These are phyloP conservation scores for Botrytis aclada DNA, from an alignment of 2,329 filamentous ascomycete genomes.

Conservation along the genomic window DNA sequence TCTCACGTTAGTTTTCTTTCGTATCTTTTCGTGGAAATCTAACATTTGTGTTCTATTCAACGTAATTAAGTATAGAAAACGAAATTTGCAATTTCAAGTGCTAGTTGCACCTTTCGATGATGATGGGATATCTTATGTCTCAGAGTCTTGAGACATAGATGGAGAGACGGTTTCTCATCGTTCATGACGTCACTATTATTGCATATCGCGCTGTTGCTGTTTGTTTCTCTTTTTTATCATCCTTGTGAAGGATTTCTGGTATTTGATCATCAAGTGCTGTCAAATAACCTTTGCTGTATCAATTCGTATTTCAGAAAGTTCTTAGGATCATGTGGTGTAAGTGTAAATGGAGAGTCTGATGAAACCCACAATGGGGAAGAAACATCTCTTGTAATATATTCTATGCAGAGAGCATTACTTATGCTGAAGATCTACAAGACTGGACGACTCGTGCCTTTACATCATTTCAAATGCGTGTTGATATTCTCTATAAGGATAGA, in stretches of 20 bases:
- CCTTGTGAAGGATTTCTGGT: not conserved
- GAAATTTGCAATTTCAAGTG: not conserved
- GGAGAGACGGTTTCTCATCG: too few species aligned
- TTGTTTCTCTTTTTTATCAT: not conserved
- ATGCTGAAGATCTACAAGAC: not conserved
- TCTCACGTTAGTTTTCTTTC: not conserved
- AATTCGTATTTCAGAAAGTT: not conserved
- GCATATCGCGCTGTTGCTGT: too few species aligned
- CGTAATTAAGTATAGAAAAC: not conserved
- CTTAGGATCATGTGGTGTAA: not conserved
- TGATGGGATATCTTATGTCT: not conserved
- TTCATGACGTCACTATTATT: too few species aligned
- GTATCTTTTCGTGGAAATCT: not conserved
- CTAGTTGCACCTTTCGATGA: not conserved
- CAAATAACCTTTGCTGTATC: not conserved
- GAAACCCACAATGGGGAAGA: not conserved
- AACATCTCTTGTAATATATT: not conserved
- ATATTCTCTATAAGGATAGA: too few species aligned
- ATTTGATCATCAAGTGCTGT: not conserved
- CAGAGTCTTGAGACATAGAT: too few species aligned
- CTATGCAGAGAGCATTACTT: fast-evolving
- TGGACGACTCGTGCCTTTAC: not conserved
- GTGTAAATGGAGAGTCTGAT: not conserved
- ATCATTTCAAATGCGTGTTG: not conserved
- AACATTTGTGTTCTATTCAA: not conserved